Percentiles rank a stretch among this genome's conserved stretches.
These are phyloP conservation scores for Heritiera fomes DNA, from an alignment of 345 rosid genomes.

Conservation along the genomic window DNA sequence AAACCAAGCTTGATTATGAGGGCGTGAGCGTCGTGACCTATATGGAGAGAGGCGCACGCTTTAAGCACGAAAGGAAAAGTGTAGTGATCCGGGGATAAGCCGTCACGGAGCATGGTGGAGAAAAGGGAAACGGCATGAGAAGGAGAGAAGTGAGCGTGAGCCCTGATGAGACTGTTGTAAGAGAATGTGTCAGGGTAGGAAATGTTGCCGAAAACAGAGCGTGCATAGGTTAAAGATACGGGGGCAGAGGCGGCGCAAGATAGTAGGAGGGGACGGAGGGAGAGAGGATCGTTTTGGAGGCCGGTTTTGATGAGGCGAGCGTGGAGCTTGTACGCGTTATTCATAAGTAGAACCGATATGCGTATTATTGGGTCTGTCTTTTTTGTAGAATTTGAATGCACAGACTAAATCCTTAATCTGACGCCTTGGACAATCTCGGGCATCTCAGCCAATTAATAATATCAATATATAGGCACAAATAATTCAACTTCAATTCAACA, in stretches of 20 bases:
- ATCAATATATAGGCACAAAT: no score
- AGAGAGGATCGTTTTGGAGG: slow-evolving; percentile 22
- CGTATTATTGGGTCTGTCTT: not conserved
- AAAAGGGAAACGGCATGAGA: slow-evolving; percentile 39
- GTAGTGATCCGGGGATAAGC: slow-evolving; percentile 43
- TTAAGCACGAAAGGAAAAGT: slow-evolving; percentile 65
- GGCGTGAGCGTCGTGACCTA: slow-evolving; percentile 36
- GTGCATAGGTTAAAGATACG: slow-evolving; percentile 35
- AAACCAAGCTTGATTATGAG: slow-evolving; percentile 44
- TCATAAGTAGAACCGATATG: slow-evolving; percentile 21
- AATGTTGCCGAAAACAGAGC: slow-evolving; percentile 30
- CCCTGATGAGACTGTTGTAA: slow-evolving; percentile 49
- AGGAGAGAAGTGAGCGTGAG: slow-evolving; percentile 41
- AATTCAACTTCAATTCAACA: no score
- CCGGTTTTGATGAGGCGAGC: slow-evolving; percentile 35
- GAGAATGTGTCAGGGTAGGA: slow-evolving; percentile 39
- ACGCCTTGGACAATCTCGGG: no score
- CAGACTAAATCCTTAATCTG: no score
- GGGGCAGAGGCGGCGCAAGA: slow-evolving; percentile 34
- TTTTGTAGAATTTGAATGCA: no score
- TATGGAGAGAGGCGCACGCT: slow-evolving; percentile 42
- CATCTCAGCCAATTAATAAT: no score
- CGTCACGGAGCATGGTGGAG: slow-evolving; percentile 37
- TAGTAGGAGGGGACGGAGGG: slow-evolving; percentile 39
- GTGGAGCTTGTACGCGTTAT: slow-evolving; percentile 38